Evolutionary conservation across 202 grass and related monocot species (phyloP).

Genomic region (Cymbopogon flexuosus): DNA sequence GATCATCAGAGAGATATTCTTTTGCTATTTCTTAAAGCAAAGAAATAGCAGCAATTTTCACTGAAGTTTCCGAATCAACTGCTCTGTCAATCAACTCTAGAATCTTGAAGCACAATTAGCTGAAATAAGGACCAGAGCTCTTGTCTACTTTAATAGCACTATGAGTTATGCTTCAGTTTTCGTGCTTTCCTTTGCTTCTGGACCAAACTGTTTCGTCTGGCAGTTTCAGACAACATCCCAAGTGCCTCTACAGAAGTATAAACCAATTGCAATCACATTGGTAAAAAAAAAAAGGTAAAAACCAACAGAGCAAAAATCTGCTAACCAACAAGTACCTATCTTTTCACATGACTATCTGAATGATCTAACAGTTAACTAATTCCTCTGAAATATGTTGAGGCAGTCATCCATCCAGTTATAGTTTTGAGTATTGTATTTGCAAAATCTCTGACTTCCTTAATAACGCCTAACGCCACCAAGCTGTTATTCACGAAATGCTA

Average conservation of each 20-base stretch:
- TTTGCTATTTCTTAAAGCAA: constrained; percentile 66
- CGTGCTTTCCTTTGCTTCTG: constrained; percentile 52
- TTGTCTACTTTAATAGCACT: constrained; percentile 38
- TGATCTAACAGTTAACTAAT: too few relatives aligned
- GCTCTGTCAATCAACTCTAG: constrained; percentile 54
- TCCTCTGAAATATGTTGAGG: too few relatives aligned
- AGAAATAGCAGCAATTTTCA: constrained; percentile 80
- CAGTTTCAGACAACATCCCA: constrained; percentile 62
- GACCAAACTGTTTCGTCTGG: constrained; percentile 47
- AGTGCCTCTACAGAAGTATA: constrained; percentile 33
- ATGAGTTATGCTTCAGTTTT: constrained; percentile 40
- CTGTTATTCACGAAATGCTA: not conserved
- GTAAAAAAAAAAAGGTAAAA: not conserved
- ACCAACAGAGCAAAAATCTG: not conserved
- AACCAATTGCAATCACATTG: not conserved
- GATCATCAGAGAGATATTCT: constrained; percentile 64
- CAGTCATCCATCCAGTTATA: too few relatives aligned
- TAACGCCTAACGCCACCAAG: not conserved
- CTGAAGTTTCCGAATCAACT: constrained; percentile 25
- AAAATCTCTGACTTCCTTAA: too few relatives aligned
- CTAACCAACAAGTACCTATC: too few relatives aligned
- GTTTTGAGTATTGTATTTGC: too few relatives aligned
- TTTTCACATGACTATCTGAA: too few relatives aligned
- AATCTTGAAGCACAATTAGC: constrained; percentile 48
- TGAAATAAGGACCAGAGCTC: constrained; percentile 44